phyloP scores from a whole-genome alignment of 2,329 filamentous ascomycete species.

The Coniochaeta sp. region DNA sequence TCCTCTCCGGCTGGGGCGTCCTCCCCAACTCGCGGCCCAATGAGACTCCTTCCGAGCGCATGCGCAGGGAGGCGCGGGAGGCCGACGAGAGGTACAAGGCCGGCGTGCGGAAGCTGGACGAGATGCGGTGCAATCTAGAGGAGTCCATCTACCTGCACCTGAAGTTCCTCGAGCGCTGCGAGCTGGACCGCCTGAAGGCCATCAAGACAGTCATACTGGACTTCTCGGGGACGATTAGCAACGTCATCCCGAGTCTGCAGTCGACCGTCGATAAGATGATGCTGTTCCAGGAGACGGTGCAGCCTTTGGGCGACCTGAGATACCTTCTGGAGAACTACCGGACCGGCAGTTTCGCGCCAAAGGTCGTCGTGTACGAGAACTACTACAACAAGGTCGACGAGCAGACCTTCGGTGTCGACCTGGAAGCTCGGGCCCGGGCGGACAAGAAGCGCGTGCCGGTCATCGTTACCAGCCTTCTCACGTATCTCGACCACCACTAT shows the following conservation, averaged over 20 bases:
- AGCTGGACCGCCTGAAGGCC: conserved; percentile 90
- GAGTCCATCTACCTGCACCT: conserved; percentile 90
- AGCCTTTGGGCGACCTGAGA: conserved; percentile 79
- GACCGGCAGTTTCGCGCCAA: conserved; percentile 86
- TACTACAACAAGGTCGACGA: conserved; percentile 98
- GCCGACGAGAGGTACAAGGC: conserved; percentile 91
- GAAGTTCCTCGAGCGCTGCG: conserved; percentile 94
- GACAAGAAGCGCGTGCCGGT: conserved; percentile 94
- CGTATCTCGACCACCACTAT: conserved; percentile 93
- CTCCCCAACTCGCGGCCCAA: conserved; percentile 87
- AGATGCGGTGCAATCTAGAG: conserved; percentile 88
- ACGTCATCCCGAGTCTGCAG: conserved; percentile 93
- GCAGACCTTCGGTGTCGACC: conserved; percentile 94
- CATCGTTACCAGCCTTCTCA: conserved; percentile 86
- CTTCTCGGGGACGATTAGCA: conserved; percentile 94
- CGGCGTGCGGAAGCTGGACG: conserved; percentile 77
- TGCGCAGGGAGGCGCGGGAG: conserved; percentile 83
- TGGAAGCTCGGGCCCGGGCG: conserved; percentile 88
- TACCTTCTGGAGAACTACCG: conserved; percentile 96
- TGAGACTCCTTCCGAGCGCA: conserved; percentile 78
- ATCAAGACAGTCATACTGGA: conserved; percentile 98
- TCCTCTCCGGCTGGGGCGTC: conserved; percentile 86
- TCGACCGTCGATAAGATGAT: conserved; percentile 98
- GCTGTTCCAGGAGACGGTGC: conserved; percentile 98
- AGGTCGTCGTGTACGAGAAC: conserved; percentile 91